These are phyloP conservation scores for Albatrellus sp. DNA, from an alignment of 1,284 basidiomycete species.

Conservation along the genomic window DNA sequence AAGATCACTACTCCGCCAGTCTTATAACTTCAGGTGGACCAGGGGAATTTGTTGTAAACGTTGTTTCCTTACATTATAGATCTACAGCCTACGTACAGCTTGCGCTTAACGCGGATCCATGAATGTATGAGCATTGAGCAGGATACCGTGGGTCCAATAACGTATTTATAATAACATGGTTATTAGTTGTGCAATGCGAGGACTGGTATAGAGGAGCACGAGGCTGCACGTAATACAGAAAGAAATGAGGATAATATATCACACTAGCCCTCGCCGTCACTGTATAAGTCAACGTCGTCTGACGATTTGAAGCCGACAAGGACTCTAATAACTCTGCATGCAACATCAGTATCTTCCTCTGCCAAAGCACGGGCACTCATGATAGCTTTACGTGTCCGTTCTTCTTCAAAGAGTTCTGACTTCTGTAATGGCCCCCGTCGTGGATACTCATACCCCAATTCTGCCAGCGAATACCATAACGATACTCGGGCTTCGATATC, in stretches of 20 bases:
- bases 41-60: no score
- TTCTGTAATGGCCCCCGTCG: constrained; percentile 48
- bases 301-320: constrained; percentile 46
- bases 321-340: constrained; percentile 47
- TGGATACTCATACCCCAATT: constrained; percentile 50
- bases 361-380: constrained; percentile 44
- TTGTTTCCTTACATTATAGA: no score
- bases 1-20: no score
- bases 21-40: no score
- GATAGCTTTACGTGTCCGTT: constrained; percentile 50
- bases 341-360: constrained; percentile 41
- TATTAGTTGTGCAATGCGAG: no score
- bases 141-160: no score
- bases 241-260: constrained; percentile 1
- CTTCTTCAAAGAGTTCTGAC: constrained; percentile 57
- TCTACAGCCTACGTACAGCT: no score
- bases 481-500: constrained; percentile 61
- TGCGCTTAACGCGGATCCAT: no score
- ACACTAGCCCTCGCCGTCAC: constrained; percentile 2
- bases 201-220: no score
- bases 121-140: no score
- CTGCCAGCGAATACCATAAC: constrained; percentile 52
- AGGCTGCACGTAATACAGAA: background rate
- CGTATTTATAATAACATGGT: no score
- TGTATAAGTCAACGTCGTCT: constrained; percentile 9